These are phyloP conservation scores for Elaeis oleifera DNA, from an alignment of 202 grass and related monocot genomes.

Conservation along the genomic window DNA sequence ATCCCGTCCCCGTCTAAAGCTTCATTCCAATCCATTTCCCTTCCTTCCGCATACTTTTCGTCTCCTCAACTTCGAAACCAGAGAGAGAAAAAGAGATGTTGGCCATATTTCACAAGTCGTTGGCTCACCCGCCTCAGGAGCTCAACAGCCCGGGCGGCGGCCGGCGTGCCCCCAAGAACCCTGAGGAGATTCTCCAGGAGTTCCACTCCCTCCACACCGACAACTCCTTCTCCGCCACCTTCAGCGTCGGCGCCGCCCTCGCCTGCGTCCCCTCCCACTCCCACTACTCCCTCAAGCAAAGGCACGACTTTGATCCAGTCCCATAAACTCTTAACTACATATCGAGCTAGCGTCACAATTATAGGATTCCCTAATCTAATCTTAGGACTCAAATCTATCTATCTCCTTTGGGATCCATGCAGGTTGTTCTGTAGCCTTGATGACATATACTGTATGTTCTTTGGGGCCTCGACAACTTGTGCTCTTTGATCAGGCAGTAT, in stretches of 20 bases:
- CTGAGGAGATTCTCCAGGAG: conserved; percentile 71
- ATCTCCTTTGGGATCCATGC: not conserved
- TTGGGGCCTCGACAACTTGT: conserved; percentile 72
- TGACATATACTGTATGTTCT: conserved; percentile 79
- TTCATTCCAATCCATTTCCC: conserved; percentile 3
- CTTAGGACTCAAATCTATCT: not conserved
- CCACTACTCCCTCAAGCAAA: not conserved
- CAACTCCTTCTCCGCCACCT: conserved; percentile 54
- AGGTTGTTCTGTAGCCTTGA: conserved; percentile 85
- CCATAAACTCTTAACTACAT: not conserved
- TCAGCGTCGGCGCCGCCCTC: conserved; percentile 69
- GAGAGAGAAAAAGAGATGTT: conserved; percentile 33
- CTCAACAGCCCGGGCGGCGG: conserved; percentile 43
- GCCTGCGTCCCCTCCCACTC: conserved; percentile 43
- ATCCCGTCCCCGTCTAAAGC: conserved; percentile 1
- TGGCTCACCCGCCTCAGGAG: conserved; percentile 80
- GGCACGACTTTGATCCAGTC: too few relatives aligned
- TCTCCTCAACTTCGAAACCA: not conserved
- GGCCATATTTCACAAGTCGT: conserved; percentile 81
- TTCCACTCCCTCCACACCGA: conserved; percentile 50
- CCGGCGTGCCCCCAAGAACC: conserved; percentile 35
- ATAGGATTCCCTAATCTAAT: not conserved
- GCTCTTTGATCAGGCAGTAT: conserved; percentile 71
- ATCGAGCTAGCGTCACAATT: not conserved
- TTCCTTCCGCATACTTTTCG: not conserved